Conservation (phyloP, 2,329 filamentous ascomycete genomes). For the Fusarium graminum region DNA sequence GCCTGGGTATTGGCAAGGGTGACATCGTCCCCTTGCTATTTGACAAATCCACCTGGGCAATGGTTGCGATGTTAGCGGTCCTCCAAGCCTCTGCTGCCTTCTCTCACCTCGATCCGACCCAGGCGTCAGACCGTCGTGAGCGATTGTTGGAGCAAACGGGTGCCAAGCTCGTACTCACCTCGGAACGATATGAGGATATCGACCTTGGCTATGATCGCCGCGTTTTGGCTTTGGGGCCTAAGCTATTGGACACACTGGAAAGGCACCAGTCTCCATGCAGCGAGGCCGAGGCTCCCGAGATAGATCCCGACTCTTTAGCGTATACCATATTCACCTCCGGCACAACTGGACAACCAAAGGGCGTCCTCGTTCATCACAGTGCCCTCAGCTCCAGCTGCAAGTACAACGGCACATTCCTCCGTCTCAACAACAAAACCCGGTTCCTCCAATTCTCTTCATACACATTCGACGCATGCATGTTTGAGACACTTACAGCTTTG, state of each 20-base stretch:
- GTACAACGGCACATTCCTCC: background rate
- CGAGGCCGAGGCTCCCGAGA: background rate
- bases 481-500: background rate
- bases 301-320: conserved; percentile 1
- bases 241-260: conserved; percentile 2
- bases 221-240: conserved; percentile 9
- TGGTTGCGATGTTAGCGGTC: conserved; percentile 51
- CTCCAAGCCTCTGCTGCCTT: conserved; percentile 52
- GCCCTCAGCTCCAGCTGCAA: conserved; percentile 14
- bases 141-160: background rate
- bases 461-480: conserved; percentile 4
- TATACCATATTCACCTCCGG: conserved; percentile 15
- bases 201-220: conserved; percentile 6
- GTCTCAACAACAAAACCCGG: background rate
- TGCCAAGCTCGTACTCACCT: conserved; percentile 10
- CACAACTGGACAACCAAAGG: conserved; percentile 2
- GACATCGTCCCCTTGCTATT: conserved; percentile 11
- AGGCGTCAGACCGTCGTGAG: conserved; percentile 5
- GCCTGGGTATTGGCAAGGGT: conserved; percentile 2
- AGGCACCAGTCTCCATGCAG: background rate
- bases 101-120: conserved; percentile 54
- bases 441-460: conserved; percentile 7
- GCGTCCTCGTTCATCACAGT: conserved; percentile 2
- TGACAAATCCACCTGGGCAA: conserved; percentile 20
- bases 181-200: conserved; percentile 6